Evolutionary conservation across 108 stramenopile species (phyloP).

Genomic region (Chaetoceros tenuissimus): DNA sequence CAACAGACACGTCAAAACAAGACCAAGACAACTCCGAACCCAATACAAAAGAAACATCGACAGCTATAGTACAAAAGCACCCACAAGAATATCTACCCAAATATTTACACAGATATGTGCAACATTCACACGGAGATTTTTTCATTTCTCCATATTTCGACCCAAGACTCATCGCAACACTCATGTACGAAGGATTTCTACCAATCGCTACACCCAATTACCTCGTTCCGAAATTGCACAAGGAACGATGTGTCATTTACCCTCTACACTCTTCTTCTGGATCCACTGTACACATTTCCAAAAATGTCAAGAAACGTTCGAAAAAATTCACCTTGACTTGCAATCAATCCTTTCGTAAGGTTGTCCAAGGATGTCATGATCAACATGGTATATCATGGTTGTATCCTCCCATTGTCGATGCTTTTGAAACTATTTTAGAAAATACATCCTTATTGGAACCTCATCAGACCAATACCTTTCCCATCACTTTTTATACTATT

Average conservation of each 20-base stretch:
- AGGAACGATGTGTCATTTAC: conserved; percentile 56
- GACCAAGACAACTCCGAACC: too few relatives aligned
- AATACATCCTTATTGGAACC: conserved; percentile 12
- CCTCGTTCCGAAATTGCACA: conserved; percentile 76
- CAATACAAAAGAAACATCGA: too few relatives aligned
- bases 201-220: conserved; percentile 59
- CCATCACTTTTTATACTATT: conserved; percentile 65
- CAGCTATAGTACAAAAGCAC: conserved; percentile 3
- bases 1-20: too few relatives aligned
- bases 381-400: conserved; percentile 84
- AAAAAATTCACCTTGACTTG: conserved; percentile 46
- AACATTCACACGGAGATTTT: conserved; percentile 66
- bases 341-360: conserved; percentile 56
- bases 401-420: conserved; percentile 59
- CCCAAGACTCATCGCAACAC: conserved; percentile 49
- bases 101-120: conserved; percentile 35
- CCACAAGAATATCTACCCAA: conserved; percentile 31
- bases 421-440: conserved; percentile 39
- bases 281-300: conserved; percentile 52
- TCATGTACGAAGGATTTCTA: conserved; percentile 80
- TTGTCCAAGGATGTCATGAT: conserved; percentile 62
- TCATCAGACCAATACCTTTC: conserved; percentile 14
- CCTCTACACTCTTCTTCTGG: conserved; percentile 4
- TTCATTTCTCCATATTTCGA: conserved; percentile 54
- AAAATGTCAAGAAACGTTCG: conserved; percentile 59